Evolutionary conservation across 805 yeast species (phyloP), one percentile per base, ranked within the genome.

Genomic region (Candida cerambycidarum): DNA sequence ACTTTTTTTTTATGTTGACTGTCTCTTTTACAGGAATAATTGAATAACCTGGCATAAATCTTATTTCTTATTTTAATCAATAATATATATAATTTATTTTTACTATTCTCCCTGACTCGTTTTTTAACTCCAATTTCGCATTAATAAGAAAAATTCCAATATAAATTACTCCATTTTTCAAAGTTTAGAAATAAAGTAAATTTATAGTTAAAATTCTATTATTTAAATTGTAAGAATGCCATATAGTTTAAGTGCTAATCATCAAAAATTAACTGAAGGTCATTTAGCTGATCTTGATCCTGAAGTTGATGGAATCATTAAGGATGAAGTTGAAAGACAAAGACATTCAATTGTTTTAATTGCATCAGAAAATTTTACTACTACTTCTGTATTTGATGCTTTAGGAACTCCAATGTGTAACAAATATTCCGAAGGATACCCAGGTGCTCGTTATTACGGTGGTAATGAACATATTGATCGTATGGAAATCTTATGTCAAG

Each of bases 391-490:
- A 24, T 86, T 92, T 80, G 96, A 92, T 63, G 80, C 89, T 38
- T 76, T 92, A 58, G 98, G 98, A 52, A 85, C 97, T 19, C 96
- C 88, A 63, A 89, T 92, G 96, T 90, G 87, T 67, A 92, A 92
- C 79, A 92, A 92, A 74, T 92, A 92, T 72, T 89, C 97, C 9
- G 99, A 92, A 70, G 98, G 98, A 51, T 92, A 92, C 70, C 99
- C 99, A 32, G 96, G 96, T 53, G 96, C 89, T 50, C 82, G 99
- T 66, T 92, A 92, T 75, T 92, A 92, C 64, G 99, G 99, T 67
- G 99, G 99, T 65, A 92, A 92, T 63, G 89, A 92, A 69, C 85
- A 81, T 70, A 92, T 92, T 58, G 99, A 92, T 71, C 77, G 81
- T 72, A 89, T 88, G 58, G 99, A 92, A 74, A 66, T 80, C 11